Base-by-base conservation (phyloP, 768 basidiomycete species). In the Pisolithus albus region DNA sequence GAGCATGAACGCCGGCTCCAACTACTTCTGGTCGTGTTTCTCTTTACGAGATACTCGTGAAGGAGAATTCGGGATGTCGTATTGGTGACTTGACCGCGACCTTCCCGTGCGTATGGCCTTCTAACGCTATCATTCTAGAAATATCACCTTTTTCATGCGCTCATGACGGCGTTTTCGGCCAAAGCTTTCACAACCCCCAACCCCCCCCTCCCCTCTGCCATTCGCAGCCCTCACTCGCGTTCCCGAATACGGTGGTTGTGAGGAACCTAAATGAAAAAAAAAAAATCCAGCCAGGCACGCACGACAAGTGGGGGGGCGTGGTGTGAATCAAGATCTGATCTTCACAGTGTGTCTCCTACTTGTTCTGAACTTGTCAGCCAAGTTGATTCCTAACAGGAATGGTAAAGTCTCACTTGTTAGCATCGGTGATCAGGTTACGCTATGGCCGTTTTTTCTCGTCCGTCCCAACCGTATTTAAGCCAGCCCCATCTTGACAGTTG, bases 351-450 rank as follows among this genome's bases (percentile, higher is more conserved):
- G 63, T 65, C 57, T 57, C 56, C 59, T 55, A 63, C 60, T 57
- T 57, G 54, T 54, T 45, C 65, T 62, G 58, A 63, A 55, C 53
- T 55, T 65, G 61, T 62, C 58, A 65, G 34, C 59, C 42, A 53
- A 52, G 54, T 55, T 64, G 62, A 69, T 67, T 69, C 67, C 64
- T 64, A 67, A 67, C 66, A 60, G 66, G 67, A 67, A 64, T 60
- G 48, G 53, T 16, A 56, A 55, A 61, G 58, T 65, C 60, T 64
- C 66, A 60, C 55, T 66, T 64, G 52, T 38, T 61, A 61, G 62
- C 54, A 55, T 49, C 68, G 64, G 66, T 58, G 64, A 68, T 68
- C 59, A 56, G 3, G 58, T 63, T 69, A 65, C 67, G 64, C 64
- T 56, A 65, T 59, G 58, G 65, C 60, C 58, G 55, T 59, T 50